Evolutionary conservation across 805 yeast species (phyloP).

Genomic region (Candida railenensis): DNA sequence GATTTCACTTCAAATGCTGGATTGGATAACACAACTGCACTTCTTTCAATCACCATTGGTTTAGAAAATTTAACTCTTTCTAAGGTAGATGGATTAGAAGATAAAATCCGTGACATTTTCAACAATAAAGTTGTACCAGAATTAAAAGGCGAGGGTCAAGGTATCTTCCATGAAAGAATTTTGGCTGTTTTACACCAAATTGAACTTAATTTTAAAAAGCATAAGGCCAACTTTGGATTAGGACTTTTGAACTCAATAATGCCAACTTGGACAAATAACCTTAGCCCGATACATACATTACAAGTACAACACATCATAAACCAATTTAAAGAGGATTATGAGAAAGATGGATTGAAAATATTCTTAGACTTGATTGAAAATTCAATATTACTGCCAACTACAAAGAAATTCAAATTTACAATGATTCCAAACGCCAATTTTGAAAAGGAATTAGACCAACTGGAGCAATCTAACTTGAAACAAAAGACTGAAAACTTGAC

Average conservation of each 20-base stretch:
- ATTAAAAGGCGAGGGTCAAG: slow-evolving; percentile 18
- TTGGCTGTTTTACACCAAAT: slow-evolving; percentile 86
- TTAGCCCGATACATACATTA: slow-evolving; percentile 70
- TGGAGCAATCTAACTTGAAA: slow-evolving; percentile 57
- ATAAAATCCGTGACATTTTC: slow-evolving; percentile 48
- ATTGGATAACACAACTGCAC: slow-evolving; percentile 74
- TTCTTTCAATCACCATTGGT: slow-evolving; percentile 80
- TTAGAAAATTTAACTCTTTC: slow-evolving; percentile 66
- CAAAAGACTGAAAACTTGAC: slow-evolving; percentile 43
- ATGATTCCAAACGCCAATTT: slow-evolving; percentile 70
- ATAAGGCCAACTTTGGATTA: slow-evolving; percentile 88
- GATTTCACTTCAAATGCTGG: slow-evolving; percentile 90
- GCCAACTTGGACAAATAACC: slow-evolving; percentile 83
- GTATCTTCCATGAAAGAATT: slow-evolving; percentile 44
- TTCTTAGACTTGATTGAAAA: slow-evolving; percentile 60
- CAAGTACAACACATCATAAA: slow-evolving; percentile 61
- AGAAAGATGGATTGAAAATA: slow-evolving; percentile 45
- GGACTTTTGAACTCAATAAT: slow-evolving; percentile 67
- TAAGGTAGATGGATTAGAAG: slow-evolving; percentile 47
- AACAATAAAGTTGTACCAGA: slow-evolving; percentile 36
- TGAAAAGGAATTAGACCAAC: slow-evolving; percentile 47
- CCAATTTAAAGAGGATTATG: slow-evolving; percentile 62
- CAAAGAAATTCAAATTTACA: slow-evolving; percentile 65
- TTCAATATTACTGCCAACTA: slow-evolving; percentile 42
- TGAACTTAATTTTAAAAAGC: slow-evolving; percentile 80